Evolutionary conservation across 2,329 filamentous ascomycete species (phyloP).

Genomic region (Cladosporium sp.): DNA sequence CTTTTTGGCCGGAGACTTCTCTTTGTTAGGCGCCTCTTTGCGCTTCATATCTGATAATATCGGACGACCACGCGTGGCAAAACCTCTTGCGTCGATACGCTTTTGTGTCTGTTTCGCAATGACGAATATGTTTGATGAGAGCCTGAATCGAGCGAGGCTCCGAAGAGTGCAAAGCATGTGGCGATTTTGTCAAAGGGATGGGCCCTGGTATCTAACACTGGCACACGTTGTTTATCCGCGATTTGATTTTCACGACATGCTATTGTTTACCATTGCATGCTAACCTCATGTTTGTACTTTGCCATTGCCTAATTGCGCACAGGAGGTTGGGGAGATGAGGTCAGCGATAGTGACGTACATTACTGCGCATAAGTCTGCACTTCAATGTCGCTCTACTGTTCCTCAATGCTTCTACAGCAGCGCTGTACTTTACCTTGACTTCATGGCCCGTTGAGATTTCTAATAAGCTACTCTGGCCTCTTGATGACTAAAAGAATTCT

Average conservation of each 20-base stretch:
- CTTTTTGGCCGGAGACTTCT: conserved; percentile 25
- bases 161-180: not conserved
- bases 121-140: not conserved
- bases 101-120: not conserved
- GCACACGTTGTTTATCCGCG: too few species aligned
- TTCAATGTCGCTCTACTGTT: too few species aligned
- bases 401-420: too few species aligned
- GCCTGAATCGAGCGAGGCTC: not conserved
- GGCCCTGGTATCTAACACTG: too few species aligned
- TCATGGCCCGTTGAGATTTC: too few species aligned
- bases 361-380: too few species aligned
- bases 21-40: conserved; percentile 17
- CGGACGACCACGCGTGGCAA: not conserved
- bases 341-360: not conserved
- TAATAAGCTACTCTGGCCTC: too few species aligned
- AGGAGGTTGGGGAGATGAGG: not conserved
- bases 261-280: too few species aligned
- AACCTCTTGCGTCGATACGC: not conserved
- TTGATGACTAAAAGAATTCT: too few species aligned
- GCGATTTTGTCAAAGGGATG: too few species aligned
- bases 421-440: too few species aligned
- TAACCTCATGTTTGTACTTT: not conserved
- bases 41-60: conserved; percentile 22
- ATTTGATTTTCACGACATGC: too few species aligned
- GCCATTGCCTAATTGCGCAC: not conserved